Evolutionary conservation across 1,139 yeast genomes (phyloP).

Genomic region (Candida albicans): DNA sequence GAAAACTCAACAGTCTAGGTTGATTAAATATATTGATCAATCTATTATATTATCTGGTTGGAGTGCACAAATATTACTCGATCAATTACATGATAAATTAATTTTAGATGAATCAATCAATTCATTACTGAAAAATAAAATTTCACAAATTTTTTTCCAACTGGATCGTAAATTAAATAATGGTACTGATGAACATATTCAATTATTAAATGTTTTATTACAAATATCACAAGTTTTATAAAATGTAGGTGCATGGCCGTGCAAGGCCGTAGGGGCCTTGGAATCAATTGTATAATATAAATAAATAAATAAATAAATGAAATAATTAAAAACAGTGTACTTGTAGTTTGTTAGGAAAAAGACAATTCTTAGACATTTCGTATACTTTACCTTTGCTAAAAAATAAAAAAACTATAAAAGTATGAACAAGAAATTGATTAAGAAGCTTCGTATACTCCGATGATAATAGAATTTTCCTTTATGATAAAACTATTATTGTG

Average conservation of each 20-base stretch:
- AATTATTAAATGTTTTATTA: conserved; percentile 67
- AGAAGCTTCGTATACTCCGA: neutral
- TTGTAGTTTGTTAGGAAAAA: neutral
- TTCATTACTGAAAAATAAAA: conserved; percentile 59
- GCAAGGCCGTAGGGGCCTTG: no score
- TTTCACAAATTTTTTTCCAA: conserved; percentile 67
- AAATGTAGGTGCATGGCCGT: no score
- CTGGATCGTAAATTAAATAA: conserved; percentile 74
- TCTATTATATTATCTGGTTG: conserved; percentile 70
- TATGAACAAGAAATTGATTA: neutral
- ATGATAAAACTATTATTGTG: conserved; percentile 2
- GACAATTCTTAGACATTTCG: neutral
- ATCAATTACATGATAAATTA: conserved; percentile 76
- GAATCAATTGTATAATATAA: neutral
- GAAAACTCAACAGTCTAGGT: conserved; percentile 23
- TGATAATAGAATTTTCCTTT: no score
- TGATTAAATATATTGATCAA: conserved; percentile 52
- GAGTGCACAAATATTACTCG: conserved; percentile 78
- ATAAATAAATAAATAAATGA: no score
- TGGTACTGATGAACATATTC: conserved; percentile 92
- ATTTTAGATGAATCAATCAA: conserved; percentile 57
- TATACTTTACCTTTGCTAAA: neutral
- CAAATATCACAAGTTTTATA: conserved; percentile 51
- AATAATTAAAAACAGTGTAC: no score
- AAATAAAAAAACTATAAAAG: neutral